phyloP scores from a whole-genome alignment of 441 rosid species.

The Macaranga tanarius region DNA sequence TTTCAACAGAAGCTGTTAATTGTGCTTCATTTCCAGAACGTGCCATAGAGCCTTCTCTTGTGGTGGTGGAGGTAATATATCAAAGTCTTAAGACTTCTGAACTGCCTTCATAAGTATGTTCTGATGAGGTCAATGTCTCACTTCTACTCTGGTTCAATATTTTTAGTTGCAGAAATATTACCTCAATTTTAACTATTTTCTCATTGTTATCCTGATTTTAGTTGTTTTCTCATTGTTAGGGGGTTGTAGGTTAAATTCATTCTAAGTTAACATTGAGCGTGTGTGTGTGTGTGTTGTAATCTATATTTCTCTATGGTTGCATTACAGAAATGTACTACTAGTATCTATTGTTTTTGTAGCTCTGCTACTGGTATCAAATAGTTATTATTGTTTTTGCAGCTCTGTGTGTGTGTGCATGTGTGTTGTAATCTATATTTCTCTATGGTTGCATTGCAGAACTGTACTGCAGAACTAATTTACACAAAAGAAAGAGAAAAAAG shows the following conservation, averaged over 20 bases:
- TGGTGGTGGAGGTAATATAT: conserved; percentile 79
- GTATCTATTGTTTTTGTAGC: too few species aligned
- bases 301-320: not conserved
- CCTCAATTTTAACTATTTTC: not conserved
- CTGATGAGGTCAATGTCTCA: not conserved
- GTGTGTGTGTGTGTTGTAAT: too few species aligned
- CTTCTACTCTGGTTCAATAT: not conserved
- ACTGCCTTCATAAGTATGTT: not conserved
- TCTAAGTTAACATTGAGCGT: not conserved
- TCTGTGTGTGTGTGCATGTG: too few species aligned
- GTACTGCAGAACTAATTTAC: too few species aligned
- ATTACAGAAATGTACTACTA: too few species aligned
- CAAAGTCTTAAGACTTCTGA: not conserved
- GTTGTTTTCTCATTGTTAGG: not conserved
- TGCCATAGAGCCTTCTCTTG: conserved; percentile 93
- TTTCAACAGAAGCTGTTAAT: conserved; percentile 43
- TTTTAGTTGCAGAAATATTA: not conserved
- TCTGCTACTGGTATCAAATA: too few species aligned
- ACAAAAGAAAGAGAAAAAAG: too few species aligned
- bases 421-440: not conserved
- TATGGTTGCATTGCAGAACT: not conserved
- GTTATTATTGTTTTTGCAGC: too few species aligned
- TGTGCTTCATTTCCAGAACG: conserved; percentile 82
- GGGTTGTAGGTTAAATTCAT: not conserved
- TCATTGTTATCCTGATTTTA: not conserved